Base-by-base conservation (phyloP, 2,329 filamentous ascomycete species). In the Colletotrichum sp. region DNA sequence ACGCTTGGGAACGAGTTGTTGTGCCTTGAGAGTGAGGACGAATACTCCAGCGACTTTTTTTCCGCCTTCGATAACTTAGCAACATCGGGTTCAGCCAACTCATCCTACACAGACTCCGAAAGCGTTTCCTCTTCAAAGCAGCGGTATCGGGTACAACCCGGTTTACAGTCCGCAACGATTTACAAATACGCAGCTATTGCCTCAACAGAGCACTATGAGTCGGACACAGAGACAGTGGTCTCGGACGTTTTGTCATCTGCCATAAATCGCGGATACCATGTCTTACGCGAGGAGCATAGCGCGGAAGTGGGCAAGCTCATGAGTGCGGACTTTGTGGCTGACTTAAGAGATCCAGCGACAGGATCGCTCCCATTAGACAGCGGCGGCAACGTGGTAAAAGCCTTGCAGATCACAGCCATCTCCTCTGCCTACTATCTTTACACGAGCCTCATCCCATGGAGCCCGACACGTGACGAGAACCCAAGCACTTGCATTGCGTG, bases 371-470 rank as follows among this genome's bases (percentile, higher is more conserved):
- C 57, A 32, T 60, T 21, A 32, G 16, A 60, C 57, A 60, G 57
- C 21, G 66, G 66, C 30, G 52, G 64, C 64, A 1, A 69, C 30
- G 21, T 59, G 13, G 21, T 69, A 28, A 39, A 36, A 69, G 66
- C 66, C 10, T 59, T 69, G 30, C 66, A 69, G 32, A 59, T 69
- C 49, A 30, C 66, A 39, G 66, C 66, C 30, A 69, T 69, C 16
- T 69, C 66, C 30, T 69, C 66, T n/a, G 66, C 66, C 18, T 69
- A 69, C 66, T 69, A 69, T 30, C 66, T 69, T 28, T 69, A 69
- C 49, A 69, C 66, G 32, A 69, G 66, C 66, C 66, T 69, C 7
- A 59, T 69, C 16, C 66, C 66, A 59, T 69, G 66, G 66, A 59
- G 21, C 52, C 21, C 66, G 16, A 28, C 12, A 3, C 66, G 24